A percentile compares a stretch with the other conserved stretches of the same genome.
Evolutionary conservation across 2,329 filamentous ascomycete species (phyloP).

Genomic region (Coniella lustricola): DNA sequence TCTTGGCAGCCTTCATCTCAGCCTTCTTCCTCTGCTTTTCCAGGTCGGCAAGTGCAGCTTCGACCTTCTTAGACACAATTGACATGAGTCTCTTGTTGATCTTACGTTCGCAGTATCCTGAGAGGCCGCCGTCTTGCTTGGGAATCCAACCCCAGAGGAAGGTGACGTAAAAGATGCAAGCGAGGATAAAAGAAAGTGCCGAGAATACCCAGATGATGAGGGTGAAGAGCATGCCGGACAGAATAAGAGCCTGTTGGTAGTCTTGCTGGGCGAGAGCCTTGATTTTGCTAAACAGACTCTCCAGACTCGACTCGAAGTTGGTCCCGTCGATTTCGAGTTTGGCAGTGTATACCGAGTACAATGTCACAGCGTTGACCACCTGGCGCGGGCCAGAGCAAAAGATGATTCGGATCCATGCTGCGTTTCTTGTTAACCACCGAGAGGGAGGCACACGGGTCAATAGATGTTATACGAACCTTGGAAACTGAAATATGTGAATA

Average conservation of each 20-base stretch:
- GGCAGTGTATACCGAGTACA: conserved; percentile 74
- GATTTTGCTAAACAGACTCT: conserved; percentile 80
- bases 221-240: conserved; percentile 90
- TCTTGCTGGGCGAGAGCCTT: conserved; percentile 64
- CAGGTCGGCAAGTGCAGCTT: conserved; percentile 79
- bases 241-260: conserved; percentile 70
- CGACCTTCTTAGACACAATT: conserved; percentile 81
- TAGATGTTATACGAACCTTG: conserved; percentile 38
- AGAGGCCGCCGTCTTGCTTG: conserved; percentile 68
- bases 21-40: conserved; percentile 51
- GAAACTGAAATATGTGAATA: conserved; percentile 82
- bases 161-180: conserved; percentile 71
- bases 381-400: conserved; percentile 90
- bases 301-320: conserved; percentile 54
- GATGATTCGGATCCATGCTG: conserved; percentile 81
- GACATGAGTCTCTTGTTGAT: conserved; percentile 77
- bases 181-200: conserved; percentile 66
- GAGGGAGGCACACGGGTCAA: background rate
- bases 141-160: conserved; percentile 94
- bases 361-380: conserved; percentile 80
- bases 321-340: conserved; percentile 57
- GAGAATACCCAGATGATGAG: conserved; percentile 83
- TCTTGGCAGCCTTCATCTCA: conserved; percentile 43
- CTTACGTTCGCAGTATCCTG: conserved; percentile 84
- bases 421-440: conserved; percentile 13